A percentile compares a stretch with the other conserved stretches of the same genome.
phyloP scores from a whole-genome alignment of 805 yeast genomes.

The Candida namnaoensis region DNA sequence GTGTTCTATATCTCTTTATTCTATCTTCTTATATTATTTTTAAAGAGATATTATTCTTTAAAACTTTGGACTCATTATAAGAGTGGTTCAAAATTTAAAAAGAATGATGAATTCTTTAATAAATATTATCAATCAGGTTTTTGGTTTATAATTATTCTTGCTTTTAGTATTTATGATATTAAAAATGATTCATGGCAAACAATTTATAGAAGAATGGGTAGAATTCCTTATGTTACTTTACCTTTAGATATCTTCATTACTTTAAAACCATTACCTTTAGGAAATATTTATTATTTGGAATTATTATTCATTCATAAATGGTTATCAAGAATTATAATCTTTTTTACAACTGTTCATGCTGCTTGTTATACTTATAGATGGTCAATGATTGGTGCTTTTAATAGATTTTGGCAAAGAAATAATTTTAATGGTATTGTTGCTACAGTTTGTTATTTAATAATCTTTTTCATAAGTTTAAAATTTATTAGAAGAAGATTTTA shows the following conservation, averaged over 20 bases:
- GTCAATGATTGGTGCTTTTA: slow-evolving; percentile 26
- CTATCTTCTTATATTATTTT: too few relatives aligned
- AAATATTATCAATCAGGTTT: too few relatives aligned
- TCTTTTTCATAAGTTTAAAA: slow-evolving; percentile 37
- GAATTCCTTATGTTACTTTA: slow-evolving; percentile 48
- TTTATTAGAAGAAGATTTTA: slow-evolving; percentile 43
- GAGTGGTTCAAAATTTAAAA: too few relatives aligned
- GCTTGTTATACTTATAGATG: slow-evolving; percentile 43
- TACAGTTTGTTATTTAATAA: slow-evolving; percentile 23
- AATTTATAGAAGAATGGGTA: slow-evolving; percentile 36
- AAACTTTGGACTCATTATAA: too few relatives aligned
- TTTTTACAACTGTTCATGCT: slow-evolving; percentile 39
- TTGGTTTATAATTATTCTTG: too few relatives aligned
- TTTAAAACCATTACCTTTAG: slow-evolving; percentile 43
- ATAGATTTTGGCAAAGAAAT: slow-evolving; percentile 24
- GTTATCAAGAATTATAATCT: slow-evolving; percentile 51
- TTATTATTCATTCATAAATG: slow-evolving; percentile 58
- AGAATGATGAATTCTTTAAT: too few relatives aligned
- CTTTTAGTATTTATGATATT: too few relatives aligned
- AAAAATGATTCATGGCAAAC: too few relatives aligned
- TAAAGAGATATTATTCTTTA: too few relatives aligned
- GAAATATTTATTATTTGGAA: slow-evolving; percentile 41
- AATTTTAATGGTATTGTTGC: slow-evolving; percentile 49
- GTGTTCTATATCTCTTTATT: too few relatives aligned
- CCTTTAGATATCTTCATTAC: slow-evolving; percentile 51